A percentile compares a stretch with the other conserved stretches of the same genome.
These are phyloP conservation scores for Xylaria venustula DNA, from an alignment of 495 filamentous ascomycete genomes.

Conservation along the genomic window DNA sequence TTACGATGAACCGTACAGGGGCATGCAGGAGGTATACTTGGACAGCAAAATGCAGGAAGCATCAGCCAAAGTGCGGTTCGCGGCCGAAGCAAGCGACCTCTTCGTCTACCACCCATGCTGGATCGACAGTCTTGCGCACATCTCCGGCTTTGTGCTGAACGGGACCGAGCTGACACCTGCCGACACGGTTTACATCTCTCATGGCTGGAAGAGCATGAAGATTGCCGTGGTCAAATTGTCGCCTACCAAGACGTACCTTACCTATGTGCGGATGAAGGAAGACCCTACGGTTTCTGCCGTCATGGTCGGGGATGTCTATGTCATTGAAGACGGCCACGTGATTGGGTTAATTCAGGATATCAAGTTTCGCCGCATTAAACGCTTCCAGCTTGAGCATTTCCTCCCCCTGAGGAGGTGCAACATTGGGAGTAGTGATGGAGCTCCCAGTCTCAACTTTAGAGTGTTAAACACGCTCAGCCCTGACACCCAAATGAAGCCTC, in stretches of 20 bases:
- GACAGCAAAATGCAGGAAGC: slow-evolving; percentile 28
- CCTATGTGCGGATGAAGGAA: slow-evolving; percentile 57
- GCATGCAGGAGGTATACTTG: slow-evolving; percentile 24
- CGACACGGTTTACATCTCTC: slow-evolving; percentile 61
- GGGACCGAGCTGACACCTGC: slow-evolving; percentile 58
- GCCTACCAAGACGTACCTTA: slow-evolving; percentile 39
- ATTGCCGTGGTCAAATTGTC: slow-evolving; percentile 32
- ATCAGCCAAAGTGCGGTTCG: slow-evolving; percentile 23
- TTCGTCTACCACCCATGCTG: slow-evolving; percentile 60
- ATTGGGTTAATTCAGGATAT: slow-evolving; percentile 36
- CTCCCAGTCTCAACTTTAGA: slow-evolving; percentile 19
- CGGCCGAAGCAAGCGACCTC: slow-evolving; percentile 29
- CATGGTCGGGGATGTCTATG: slow-evolving; percentile 49
- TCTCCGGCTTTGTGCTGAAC: slow-evolving; percentile 69
- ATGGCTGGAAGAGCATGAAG: slow-evolving; percentile 63
- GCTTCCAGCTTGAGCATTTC: slow-evolving; percentile 53
- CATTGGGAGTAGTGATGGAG: slow-evolving; percentile 25
- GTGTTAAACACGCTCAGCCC: background rate
- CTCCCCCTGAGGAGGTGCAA: slow-evolving; percentile 39
- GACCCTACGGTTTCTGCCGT: slow-evolving; percentile 30
- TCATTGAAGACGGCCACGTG: slow-evolving; percentile 53
- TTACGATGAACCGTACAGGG: slow-evolving; percentile 37
- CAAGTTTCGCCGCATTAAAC: slow-evolving; percentile 57
- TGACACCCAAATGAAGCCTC: background rate
- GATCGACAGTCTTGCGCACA: slow-evolving; percentile 57